Evolutionary conservation across 176 grass and related monocot genomes (phyloP).

Genomic region (Eleusine indica): DNA sequence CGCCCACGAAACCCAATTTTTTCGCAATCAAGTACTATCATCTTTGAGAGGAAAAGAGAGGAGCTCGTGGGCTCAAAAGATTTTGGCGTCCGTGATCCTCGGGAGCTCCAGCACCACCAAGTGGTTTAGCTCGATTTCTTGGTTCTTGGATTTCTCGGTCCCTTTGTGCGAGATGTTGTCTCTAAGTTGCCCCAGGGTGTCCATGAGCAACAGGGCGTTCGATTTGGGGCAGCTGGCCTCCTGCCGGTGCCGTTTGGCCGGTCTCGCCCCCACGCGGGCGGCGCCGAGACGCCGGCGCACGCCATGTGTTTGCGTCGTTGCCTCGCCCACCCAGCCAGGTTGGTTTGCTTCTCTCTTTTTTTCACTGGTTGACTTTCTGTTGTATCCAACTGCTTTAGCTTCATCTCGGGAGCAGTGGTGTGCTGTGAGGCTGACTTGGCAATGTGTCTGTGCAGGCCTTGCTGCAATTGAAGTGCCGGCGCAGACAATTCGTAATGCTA

Average conservation of each 20-base stretch:
- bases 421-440: not conserved
- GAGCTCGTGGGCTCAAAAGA: not conserved
- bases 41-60: not conserved
- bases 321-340: conserved; percentile 68
- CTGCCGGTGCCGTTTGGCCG: conserved; percentile 34
- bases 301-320: conserved; percentile 66
- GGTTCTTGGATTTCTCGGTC: not conserved
- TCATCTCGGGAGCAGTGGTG: not conserved
- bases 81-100: conserved; percentile 16
- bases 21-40: not conserved
- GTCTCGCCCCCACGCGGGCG: conserved; percentile 18
- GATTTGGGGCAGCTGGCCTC: conserved; percentile 36
- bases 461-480: conserved; percentile 48
- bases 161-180: conserved; percentile 59
- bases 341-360: not conserved
- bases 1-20: conserved; percentile 38
- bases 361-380: not conserved
- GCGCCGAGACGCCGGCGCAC: conserved; percentile 53
- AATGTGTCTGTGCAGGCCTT: conserved; percentile 13
- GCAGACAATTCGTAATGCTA: conserved; percentile 21
- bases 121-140: not conserved
- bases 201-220: conserved; percentile 53
- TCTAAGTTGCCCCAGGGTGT: conserved; percentile 58
- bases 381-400: not conserved
- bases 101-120: conserved; percentile 22